These are phyloP conservation scores for Hirschioporus abietinus DNA, from an alignment of 768 basidiomycete genomes.

Conservation along the genomic window DNA sequence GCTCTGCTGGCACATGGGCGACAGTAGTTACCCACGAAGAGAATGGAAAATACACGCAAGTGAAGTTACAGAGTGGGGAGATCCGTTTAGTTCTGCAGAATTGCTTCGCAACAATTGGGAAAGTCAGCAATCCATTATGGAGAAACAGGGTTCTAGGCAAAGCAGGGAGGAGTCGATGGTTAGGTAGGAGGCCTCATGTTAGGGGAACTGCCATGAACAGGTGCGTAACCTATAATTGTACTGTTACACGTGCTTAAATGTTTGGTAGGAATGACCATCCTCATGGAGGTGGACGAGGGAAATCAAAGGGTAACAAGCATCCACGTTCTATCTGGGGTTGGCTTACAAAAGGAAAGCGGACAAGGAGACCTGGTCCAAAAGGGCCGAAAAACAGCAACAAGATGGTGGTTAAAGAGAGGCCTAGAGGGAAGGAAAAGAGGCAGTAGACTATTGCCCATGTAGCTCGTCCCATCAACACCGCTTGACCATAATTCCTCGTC, in stretches of 20 bases:
- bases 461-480: neutral
- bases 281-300: conserved; percentile 97
- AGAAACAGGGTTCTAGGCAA: conserved; percentile 83
- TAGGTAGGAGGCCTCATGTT: conserved; percentile 79
- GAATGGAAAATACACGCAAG: conserved; percentile 66
- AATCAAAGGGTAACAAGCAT: conserved; percentile 94
- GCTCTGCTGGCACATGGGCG: conserved; percentile 84
- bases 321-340: conserved; percentile 91
- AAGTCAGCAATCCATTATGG: conserved; percentile 88
- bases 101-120: conserved; percentile 86
- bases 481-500: neutral
- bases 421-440: conserved; percentile 59
- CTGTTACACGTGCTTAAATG: neutral
- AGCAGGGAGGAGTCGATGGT: conserved; percentile 84
- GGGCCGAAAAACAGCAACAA: conserved; percentile 88
- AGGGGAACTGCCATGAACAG: conserved; percentile 98
- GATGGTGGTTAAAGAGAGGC: conserved; percentile 82
- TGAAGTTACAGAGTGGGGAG: conserved; percentile 89
- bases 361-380: conserved; percentile 87
- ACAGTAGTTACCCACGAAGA: conserved; percentile 77
- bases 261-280: conserved; percentile 74
- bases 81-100: conserved; percentile 77
- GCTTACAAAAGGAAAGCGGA: conserved; percentile 88
- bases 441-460: conserved; percentile 10
- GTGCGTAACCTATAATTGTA: conserved; percentile 36